Conservation (phyloP, 1,139 yeast species). For the Eremothecium sinecaudum region DNA sequence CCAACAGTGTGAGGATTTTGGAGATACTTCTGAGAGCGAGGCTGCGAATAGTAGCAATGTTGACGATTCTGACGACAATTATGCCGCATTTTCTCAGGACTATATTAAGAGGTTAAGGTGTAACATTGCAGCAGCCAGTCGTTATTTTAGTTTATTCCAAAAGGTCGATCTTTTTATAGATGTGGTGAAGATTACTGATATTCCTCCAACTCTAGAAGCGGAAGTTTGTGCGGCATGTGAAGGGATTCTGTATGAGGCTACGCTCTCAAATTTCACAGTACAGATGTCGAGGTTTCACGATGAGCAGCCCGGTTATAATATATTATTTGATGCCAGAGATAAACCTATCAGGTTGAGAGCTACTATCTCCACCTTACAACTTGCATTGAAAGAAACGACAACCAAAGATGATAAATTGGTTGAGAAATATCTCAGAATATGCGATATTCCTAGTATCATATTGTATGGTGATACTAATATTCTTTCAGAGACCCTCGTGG, state of each 20-base stretch:
- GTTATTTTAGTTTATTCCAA: conserved; percentile 1
- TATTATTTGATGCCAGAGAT: conserved; percentile 44
- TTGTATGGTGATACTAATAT: conserved; percentile 48
- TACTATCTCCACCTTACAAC: conserved; percentile 35
- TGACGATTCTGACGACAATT: background rate
- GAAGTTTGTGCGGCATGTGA: conserved; percentile 17
- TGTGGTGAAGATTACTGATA: conserved; percentile 16
- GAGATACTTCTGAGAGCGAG: background rate
- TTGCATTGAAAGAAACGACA: conserved; percentile 33
- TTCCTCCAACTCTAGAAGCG: conserved; percentile 18
- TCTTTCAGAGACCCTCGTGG: conserved; percentile 36
- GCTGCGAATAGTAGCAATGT: conserved; percentile 1
- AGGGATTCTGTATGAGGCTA: conserved; percentile 17
- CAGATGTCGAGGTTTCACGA: conserved; percentile 24
- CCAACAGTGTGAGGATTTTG: background rate
- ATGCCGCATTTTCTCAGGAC: background rate
- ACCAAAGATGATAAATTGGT: conserved; percentile 13
- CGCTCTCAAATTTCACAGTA: conserved; percentile 23
- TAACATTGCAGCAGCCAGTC: conserved; percentile 1
- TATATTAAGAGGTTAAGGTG: background rate
- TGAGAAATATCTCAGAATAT: conserved; percentile 32
- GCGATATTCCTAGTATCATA: conserved; percentile 45
- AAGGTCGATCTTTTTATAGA: conserved; percentile 13
- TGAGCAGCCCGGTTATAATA: conserved; percentile 50
- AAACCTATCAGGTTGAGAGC: conserved; percentile 44